Evolutionary conservation across 495 filamentous ascomycete species (phyloP).

Genomic region (Aspergillus sparsus): DNA sequence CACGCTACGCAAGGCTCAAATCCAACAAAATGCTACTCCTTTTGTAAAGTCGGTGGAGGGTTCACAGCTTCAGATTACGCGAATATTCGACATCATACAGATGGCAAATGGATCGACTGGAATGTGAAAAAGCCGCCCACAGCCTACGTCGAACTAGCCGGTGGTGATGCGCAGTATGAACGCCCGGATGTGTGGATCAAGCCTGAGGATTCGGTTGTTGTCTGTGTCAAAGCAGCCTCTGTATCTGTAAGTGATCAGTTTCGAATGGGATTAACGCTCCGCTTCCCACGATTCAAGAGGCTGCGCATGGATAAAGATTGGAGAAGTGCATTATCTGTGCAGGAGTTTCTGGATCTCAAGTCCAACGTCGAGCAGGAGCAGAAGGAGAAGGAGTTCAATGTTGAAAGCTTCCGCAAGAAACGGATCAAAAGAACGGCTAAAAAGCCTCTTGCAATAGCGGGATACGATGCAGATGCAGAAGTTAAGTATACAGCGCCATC

Average conservation of each 20-base stretch:
- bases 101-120: conserved; percentile 90
- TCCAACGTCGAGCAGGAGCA: conserved; percentile 69
- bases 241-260: conserved; percentile 74
- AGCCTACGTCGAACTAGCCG: conserved; percentile 78
- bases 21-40: conserved; percentile 79
- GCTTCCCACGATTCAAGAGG: conserved; percentile 89
- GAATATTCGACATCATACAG: conserved; percentile 76
- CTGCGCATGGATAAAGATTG: conserved; percentile 81
- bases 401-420: conserved; percentile 72
- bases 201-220: conserved; percentile 80
- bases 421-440: conserved; percentile 63
- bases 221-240: conserved; percentile 89
- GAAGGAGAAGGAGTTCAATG: conserved; percentile 74
- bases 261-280: conserved; percentile 72
- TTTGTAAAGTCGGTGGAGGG: conserved; percentile 95
- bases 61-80: conserved; percentile 85
- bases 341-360: conserved; percentile 75
- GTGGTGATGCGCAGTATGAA: conserved; percentile 73
- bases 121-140: conserved; percentile 76
- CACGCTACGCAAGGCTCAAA: conserved; percentile 56
- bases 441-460: conserved; percentile 69
- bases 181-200: conserved; percentile 92
- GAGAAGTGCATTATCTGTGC: conserved; percentile 72
- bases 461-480: conserved; percentile 55
- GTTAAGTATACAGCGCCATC: conserved; percentile 57